These are phyloP conservation scores for Cryptococcus hybrid DNA, from an alignment of 1,284 basidiomycete species.

Conservation along the genomic window DNA sequence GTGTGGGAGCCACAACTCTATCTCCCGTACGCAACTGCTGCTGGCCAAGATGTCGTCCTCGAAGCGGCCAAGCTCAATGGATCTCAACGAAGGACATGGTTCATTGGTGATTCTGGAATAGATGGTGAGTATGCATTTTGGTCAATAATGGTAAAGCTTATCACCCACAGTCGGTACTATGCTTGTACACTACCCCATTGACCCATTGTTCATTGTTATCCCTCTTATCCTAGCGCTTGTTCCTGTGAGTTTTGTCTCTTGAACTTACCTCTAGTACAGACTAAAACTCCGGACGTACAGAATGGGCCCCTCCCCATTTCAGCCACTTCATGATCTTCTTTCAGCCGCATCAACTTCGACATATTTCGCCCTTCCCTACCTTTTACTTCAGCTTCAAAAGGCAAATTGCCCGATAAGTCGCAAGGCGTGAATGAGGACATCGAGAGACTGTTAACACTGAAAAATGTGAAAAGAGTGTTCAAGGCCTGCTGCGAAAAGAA, in stretches of 20 bases:
- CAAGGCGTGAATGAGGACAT: conserved; percentile 33
- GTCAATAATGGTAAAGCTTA: neutral
- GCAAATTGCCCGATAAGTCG: neutral
- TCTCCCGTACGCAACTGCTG: conserved; percentile 18
- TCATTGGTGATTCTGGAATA: conserved; percentile 35
- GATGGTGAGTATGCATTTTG: conserved; percentile 23
- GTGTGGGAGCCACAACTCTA: conserved; percentile 35
- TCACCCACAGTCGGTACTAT: conserved; percentile 31
- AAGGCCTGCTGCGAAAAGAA: conserved; percentile 41
- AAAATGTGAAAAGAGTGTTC: conserved; percentile 29
- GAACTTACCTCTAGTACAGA: neutral
- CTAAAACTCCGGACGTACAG: neutral
- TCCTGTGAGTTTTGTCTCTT: conserved; percentile 19
- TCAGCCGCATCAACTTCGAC: conserved; percentile 19
- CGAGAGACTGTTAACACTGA: conserved; percentile 19
- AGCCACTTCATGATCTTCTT: conserved; percentile 40
- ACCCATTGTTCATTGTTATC: conserved; percentile 42
- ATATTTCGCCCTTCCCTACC: conserved; percentile 26
- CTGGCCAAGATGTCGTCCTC: conserved; percentile 17
- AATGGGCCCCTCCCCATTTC: conserved; percentile 23
- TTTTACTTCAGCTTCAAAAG: conserved; percentile 20
- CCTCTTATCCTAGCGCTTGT: conserved; percentile 33
- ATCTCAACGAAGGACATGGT: conserved; percentile 39
- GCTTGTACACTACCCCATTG: conserved; percentile 38
- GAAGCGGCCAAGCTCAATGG: conserved; percentile 38